Conservation (phyloP, 1,284 basidiomycete genomes). For the Boletus holoroseus region DNA sequence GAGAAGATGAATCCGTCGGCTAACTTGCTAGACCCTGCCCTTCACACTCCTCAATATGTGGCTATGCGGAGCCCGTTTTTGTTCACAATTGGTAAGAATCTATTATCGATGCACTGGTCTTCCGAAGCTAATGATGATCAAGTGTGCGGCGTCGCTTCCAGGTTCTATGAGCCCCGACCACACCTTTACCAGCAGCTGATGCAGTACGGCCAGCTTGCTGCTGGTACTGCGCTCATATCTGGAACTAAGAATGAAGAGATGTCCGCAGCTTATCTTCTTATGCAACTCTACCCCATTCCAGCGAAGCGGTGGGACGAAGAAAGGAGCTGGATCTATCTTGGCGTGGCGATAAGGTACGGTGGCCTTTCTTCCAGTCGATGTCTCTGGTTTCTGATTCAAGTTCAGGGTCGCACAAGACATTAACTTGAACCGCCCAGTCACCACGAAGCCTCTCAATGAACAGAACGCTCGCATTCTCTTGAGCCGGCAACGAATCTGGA, state of each 20-base stretch:
- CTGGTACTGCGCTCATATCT: constrained; percentile 64
- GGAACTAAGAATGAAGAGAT: constrained; percentile 73
- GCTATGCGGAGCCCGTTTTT: constrained; percentile 70
- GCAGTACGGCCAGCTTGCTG: constrained; percentile 66
- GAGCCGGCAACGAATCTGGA: constrained; percentile 83
- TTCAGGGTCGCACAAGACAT: constrained; percentile 73
- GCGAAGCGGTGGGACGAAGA: constrained; percentile 75
- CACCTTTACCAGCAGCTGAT: constrained; percentile 62
- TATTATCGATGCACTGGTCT: background rate
- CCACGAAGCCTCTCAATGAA: constrained; percentile 63
- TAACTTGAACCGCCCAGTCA: constrained; percentile 73
- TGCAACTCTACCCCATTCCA: constrained; percentile 70
- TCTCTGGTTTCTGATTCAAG: constrained; percentile 2
- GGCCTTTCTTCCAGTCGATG: background rate
- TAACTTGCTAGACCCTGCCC: constrained; percentile 65
- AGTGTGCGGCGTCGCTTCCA: constrained; percentile 77
- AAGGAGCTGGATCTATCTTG: constrained; percentile 72
- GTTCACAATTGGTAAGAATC: constrained; percentile 72
- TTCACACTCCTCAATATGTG: constrained; percentile 71
- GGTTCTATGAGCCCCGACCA: constrained; percentile 62
- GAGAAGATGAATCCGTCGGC: constrained; percentile 69
- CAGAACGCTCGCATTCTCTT: constrained; percentile 75
- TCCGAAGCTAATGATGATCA: constrained; percentile 5
- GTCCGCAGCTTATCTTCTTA: constrained; percentile 66
- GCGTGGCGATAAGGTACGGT: constrained; percentile 65